Base-by-base conservation (phyloP, 805 yeast species). In the Candida palmyrensis region DNA sequence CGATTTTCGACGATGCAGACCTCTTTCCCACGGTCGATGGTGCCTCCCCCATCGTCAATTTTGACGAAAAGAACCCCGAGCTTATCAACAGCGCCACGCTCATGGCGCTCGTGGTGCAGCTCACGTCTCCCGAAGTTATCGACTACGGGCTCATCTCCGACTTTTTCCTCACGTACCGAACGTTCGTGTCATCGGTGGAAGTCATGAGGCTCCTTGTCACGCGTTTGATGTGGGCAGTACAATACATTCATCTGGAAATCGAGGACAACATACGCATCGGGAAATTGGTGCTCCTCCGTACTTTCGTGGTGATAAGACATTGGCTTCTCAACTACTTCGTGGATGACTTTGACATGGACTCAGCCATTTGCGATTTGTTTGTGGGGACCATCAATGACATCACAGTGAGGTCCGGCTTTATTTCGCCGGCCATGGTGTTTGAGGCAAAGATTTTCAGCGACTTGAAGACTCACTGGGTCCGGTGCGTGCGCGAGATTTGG, bases 241-340 rank as follows among this genome's bases (percentile, higher is more conserved):
- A 68, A 38, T 62, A 63, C 40, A 55, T 62, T 35, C 54, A 53
- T 33, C 51, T 59, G 3, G 39, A 44, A 18, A 39, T 41, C 16
- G 49, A 46, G n/a, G 47, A 51, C 17, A 48, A 53, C 17, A 40
- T 43, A 6, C 50, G 67, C 39, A 49, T 71, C 3, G 95, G 94
- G 1, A 73, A 79, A 38, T 64, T 82, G 28, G 79, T 82, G 2
- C 63, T 85, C 9, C 71, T 89, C 23, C 69, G 97, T 47, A 81
- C 95, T 0, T 90, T 89, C 62, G 96, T 86, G 18, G 79, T 83
- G 18, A 46, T 92, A 27, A 74, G 97, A 48, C 95, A 86, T 60
- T 90, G 97, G 95, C 55, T 90, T 13, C 58, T 85, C 38, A 90
- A 89, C 55, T 89, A 85, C 54, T 92, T 87, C 48, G 70, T 77